Evolutionary conservation across 345 rosid species (phyloP).

Genomic region (Melaleuca alternifolia): DNA sequence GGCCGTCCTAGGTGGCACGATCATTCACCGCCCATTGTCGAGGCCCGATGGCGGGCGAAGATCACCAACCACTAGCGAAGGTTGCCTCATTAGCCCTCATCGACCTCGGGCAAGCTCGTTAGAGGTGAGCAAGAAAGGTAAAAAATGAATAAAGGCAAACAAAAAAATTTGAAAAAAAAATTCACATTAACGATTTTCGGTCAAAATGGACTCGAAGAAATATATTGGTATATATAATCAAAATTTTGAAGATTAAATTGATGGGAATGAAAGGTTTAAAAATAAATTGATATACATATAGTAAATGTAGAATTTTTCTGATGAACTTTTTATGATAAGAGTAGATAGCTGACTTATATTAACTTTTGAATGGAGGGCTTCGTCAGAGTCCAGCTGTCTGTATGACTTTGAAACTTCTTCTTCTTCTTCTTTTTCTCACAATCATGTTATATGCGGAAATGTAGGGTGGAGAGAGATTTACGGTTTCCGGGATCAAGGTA

Average conservation of each 20-base stretch:
- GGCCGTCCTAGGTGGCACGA: neutral
- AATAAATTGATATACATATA: neutral
- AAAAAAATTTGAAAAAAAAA: no score
- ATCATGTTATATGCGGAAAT: no score
- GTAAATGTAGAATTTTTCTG: neutral
- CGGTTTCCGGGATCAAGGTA: slow-evolving; percentile 65
- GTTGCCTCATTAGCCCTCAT: no score
- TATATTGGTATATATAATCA: neutral
- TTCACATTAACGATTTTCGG: neutral
- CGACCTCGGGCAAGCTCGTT: neutral
- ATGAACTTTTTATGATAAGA: neutral
- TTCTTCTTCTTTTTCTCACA: no score
- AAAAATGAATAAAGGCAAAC: neutral
- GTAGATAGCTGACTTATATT: neutral
- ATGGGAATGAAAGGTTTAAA: neutral
- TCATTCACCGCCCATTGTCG: neutral
- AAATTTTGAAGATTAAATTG: neutral
- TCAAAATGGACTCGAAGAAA: neutral
- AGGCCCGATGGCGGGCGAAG: neutral
- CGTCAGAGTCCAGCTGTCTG: neutral
- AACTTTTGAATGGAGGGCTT: neutral
- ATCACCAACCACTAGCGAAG: no score
- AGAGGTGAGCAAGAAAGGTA: neutral
- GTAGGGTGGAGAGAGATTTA: neutral
- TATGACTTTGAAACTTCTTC: neutral